phyloP scores from a whole-genome alignment of 1,139 yeast species.

The Suhomyces bolitotheri region DNA sequence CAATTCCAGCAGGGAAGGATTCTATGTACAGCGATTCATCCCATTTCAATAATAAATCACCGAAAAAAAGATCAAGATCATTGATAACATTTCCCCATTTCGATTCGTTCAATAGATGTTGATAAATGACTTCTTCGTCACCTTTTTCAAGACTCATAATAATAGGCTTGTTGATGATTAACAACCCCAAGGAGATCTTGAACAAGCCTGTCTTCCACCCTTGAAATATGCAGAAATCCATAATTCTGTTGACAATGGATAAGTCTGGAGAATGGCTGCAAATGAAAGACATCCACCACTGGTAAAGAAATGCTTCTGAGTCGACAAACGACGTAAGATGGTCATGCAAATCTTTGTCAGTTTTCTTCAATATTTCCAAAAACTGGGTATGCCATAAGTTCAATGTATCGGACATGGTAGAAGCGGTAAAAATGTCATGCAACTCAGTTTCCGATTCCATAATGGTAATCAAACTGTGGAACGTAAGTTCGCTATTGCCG shows the following conservation, averaged over 20 bases:
- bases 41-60: conserved; percentile 40
- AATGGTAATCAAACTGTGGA: conserved; percentile 56
- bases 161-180: conserved; percentile 53
- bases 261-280: conserved; percentile 62
- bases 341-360: conserved; percentile 43
- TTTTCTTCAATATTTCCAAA: conserved; percentile 39
- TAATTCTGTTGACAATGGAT: conserved; percentile 49
- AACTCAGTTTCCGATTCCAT: conserved; percentile 63
- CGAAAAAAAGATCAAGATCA: conserved; percentile 48
- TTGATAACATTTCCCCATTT: conserved; percentile 54
- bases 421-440: conserved; percentile 55
- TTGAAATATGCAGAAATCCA: conserved; percentile 60
- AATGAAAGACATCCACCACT: conserved; percentile 69
- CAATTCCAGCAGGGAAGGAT: background rate
- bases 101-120: conserved; percentile 58
- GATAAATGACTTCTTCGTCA: conserved; percentile 63
- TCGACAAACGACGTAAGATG: conserved; percentile 50
- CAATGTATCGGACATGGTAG: conserved; percentile 58
- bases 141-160: conserved; percentile 47
- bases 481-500: conserved; percentile 47
- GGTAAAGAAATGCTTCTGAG: conserved; percentile 49
- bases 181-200: conserved; percentile 58
- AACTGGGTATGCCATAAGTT: conserved; percentile 57
- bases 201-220: conserved; percentile 67
- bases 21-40: conserved; percentile 32